Base-by-base conservation (phyloP, 257 asterid species). In the Ehretia macrophylla region DNA sequence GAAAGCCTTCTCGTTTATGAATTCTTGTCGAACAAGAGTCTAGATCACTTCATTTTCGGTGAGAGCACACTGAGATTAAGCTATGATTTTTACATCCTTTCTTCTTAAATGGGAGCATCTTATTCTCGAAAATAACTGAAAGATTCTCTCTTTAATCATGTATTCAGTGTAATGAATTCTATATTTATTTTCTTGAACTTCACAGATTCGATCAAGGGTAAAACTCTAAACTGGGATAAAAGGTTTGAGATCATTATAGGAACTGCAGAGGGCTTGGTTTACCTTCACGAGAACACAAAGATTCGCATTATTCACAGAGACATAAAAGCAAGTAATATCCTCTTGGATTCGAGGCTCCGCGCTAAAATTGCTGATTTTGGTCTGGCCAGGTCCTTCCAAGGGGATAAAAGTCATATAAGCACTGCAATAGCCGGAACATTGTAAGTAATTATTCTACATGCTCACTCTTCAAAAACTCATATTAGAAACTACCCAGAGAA, bases 351-450 rank as follows among this genome's bases (percentile, higher is more conserved):
- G 8, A 64, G 59, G 35, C 62, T 64, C 8, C 60, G 59, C 5
- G 62, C 48, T 19, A 64, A 64, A 46, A 64, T 64, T 4, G 68
- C 68, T 14, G 68, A 64, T 45, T 64, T 64, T 44, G 68, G 68
- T 18, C n/a, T 64, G 16, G 68, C 68, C 27, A 39, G 68, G 47
- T 64, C 56, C 42, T 64, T 64, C 32, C 61, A 64, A 44, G 48
- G 17, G 23, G 62, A 44, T 35, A 16, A 64, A 55, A 54, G 62
- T 44, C 68, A 64, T 48, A 64, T 55, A 46, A 64, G 68, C 54
- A 64, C 68, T 16, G 62, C 62, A 40, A 55, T 64, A 40, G 68
- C 68, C n/a, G 68, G 68, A 17, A 64, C 68, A 5, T 21, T 64
- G 68, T 64, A 45, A 64, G 62, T 27, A 37, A n/a, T 27, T 27